Base-by-base conservation (phyloP, 345 rosid genomes). In the Physaria fendleri region DNA sequence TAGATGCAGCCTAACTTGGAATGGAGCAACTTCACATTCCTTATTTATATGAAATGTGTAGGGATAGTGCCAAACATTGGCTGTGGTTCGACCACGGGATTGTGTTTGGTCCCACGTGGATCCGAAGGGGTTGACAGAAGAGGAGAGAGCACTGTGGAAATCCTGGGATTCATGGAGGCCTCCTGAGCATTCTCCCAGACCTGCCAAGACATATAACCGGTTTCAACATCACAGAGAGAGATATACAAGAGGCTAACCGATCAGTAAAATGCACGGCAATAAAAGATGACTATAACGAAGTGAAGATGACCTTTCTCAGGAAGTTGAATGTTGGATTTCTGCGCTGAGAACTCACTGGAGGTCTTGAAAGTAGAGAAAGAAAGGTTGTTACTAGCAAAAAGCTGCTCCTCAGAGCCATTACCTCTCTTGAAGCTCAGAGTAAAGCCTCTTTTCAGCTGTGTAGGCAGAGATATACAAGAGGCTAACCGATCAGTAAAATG, bases 121-220 rank as follows among this genome's bases (percentile, higher is more conserved):
- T 74, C 77, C 74, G 81, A 72, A 62, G 80, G 77, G 25, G 77
- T 89, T 93, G 99, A 93, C 99, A 93, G 95, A 93, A 93, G 97
- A 93, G 95, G 95, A 93, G 99, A 86, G 99, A 93, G 95, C 99
- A 87, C 86, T 76, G 46, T 82, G 85, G 72, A 78, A 46, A 55
- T 85, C 90, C 68, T 75, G 95, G 10, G 95, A 42, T 14, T 71
- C 73, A 62, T 77, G 85, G 77, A 71, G 77, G 62, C 69, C 78
- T 55, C 79, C 63, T 42, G 74, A 59, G 27, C 81, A 72, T 71
- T 76, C 88, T 62, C 78, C 86, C 14, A 73, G 62, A 69, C 80
- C 96, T 91, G 77, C 59, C 65, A 61, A 45, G 40, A 42, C 17
- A 33, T 25, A 17, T 37, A 9, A 23, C 22, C 51, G 14, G 25